Evolutionary conservation across 164 flowering plant genomes (phyloP).

Genomic region (Platanus orientalis): DNA sequence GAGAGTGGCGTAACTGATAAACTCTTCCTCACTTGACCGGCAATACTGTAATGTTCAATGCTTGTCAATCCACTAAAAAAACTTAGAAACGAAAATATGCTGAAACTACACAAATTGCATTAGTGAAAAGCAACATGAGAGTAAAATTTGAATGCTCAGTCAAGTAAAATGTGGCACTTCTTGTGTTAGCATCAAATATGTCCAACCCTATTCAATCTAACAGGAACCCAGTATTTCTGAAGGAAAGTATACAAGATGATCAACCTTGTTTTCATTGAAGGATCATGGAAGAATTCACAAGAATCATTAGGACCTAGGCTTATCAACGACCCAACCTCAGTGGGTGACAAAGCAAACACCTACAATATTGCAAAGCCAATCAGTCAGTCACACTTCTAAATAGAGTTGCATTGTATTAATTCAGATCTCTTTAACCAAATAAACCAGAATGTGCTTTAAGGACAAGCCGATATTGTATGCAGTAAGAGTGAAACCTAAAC

Average conservation of each 20-base stretch:
- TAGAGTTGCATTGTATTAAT: too few species aligned
- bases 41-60: slow-evolving; percentile 46
- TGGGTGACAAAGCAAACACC: slow-evolving; percentile 75
- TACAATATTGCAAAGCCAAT: slow-evolving; percentile 27
- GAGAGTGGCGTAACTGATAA: slow-evolving; percentile 55
- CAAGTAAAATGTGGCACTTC: neutral
- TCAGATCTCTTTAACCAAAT: too few species aligned
- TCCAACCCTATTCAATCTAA: neutral
- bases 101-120: neutral
- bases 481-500: too few species aligned
- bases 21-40: slow-evolving; percentile 84
- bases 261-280: slow-evolving; percentile 73
- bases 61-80: neutral
- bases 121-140: neutral
- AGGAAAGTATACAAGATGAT: neutral
- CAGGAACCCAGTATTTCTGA: neutral
- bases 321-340: slow-evolving; percentile 80
- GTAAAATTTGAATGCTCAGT: too few species aligned
- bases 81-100: neutral
- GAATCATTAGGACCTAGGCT: slow-evolving; percentile 61
- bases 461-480: too few species aligned
- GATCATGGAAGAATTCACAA: slow-evolving; percentile 92
- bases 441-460: too few species aligned
- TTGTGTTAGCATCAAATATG: neutral
- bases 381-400: slow-evolving; percentile 13